phyloP scores from a whole-genome alignment of 805 yeast species.

The Yarrowia osloensis region DNA sequence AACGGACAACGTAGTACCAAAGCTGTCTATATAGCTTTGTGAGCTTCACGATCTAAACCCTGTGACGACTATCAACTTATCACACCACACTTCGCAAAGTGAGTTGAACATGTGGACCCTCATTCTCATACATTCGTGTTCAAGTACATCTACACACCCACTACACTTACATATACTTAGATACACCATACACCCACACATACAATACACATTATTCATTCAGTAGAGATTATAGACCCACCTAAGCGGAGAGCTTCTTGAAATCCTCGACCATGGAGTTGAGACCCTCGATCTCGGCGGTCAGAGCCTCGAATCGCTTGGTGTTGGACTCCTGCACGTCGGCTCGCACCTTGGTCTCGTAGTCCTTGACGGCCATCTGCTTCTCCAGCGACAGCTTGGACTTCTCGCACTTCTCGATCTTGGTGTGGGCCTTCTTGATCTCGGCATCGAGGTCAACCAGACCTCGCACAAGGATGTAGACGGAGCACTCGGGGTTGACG shows the following conservation, averaged over 20 bases:
- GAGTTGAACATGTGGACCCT: too few relatives aligned
- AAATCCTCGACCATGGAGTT: slow-evolving; percentile 82
- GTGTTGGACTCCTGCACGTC: slow-evolving; percentile 78
- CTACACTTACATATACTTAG: too few relatives aligned
- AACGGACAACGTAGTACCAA: too few relatives aligned
- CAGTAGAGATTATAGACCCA: slow-evolving; percentile 40
- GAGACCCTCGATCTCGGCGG: slow-evolving; percentile 88
- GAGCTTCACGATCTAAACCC: too few relatives aligned
- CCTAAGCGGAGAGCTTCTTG: slow-evolving; percentile 62
- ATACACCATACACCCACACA: not conserved
- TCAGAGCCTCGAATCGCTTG: slow-evolving; percentile 64
- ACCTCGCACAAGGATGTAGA: slow-evolving; percentile 90
- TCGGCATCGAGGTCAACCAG: slow-evolving; percentile 91
- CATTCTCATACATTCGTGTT: too few relatives aligned
- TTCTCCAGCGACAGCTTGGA: slow-evolving; percentile 66
- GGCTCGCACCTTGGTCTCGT: slow-evolving; percentile 78
- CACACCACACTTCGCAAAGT: too few relatives aligned
- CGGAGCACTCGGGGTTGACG: slow-evolving; percentile 77
- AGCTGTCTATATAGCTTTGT: too few relatives aligned
- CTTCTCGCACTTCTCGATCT: slow-evolving; percentile 65
- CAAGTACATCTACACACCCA: too few relatives aligned
- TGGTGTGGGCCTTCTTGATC: slow-evolving; percentile 77
- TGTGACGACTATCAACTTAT: too few relatives aligned
- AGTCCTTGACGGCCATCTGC: slow-evolving; percentile 69
- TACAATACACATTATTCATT: not conserved